Evolutionary conservation across 345 rosid genomes (phyloP).

Genomic region (Acer negundo): DNA sequence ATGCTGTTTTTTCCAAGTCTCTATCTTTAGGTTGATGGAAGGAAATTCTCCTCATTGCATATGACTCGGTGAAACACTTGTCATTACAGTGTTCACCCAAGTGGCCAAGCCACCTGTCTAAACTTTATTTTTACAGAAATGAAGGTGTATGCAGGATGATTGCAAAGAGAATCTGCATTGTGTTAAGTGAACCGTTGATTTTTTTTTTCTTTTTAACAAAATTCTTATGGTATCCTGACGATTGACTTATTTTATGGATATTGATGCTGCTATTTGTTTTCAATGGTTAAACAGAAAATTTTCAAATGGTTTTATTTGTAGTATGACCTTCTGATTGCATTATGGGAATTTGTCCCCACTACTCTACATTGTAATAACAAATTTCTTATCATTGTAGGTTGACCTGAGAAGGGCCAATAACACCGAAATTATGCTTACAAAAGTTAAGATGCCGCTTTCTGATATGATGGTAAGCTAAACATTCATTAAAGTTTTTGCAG

Average conservation of each 20-base stretch:
- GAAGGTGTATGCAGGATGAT: not conserved
- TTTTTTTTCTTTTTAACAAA: not conserved
- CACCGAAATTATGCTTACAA: slow-evolving; percentile 99
- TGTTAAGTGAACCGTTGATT: not conserved
- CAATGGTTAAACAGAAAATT: not conserved
- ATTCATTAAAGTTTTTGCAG: slow-evolving; percentile 7
- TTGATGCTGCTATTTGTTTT: slow-evolving; percentile 1
- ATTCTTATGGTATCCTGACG: not conserved
- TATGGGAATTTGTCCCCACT: not conserved
- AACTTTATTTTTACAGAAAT: not conserved
- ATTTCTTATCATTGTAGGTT: slow-evolving; percentile 52
- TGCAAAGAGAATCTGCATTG: not conserved
- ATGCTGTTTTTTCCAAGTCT: not conserved
- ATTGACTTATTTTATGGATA: not conserved
- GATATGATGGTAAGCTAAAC: slow-evolving; percentile 94
- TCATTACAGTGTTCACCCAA: not conserved
- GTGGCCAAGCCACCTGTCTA: not conserved
- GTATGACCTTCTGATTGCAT: not conserved
- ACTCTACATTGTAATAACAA: not conserved
- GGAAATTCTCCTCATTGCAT: not conserved
- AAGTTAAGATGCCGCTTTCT: slow-evolving; percentile 97
- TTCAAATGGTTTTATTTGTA: not conserved
- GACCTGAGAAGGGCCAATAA: slow-evolving; percentile 97
- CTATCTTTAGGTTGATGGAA: not conserved
- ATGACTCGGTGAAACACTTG: not conserved